phyloP scores from a whole-genome alignment of 805 yeast genomes.

The Saccharomycopsis capsularis region DNA sequence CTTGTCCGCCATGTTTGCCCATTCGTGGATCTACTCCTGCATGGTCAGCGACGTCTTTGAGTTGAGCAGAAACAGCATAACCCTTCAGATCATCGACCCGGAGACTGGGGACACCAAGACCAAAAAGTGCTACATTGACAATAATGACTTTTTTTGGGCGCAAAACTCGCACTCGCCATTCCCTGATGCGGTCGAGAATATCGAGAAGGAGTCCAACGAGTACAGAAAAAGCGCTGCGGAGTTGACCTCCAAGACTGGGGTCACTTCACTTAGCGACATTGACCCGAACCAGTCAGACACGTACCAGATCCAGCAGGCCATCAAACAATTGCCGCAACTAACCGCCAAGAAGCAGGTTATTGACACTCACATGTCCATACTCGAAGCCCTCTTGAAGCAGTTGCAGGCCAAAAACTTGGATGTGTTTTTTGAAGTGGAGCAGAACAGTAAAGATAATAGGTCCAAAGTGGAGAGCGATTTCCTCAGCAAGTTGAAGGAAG shows the following conservation, averaged over 20 bases:
- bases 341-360: slow-evolving; percentile 81
- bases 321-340: slow-evolving; percentile 85
- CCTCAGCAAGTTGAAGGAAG: slow-evolving; percentile 47
- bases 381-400: slow-evolving; percentile 75
- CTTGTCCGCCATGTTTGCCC: slow-evolving; percentile 88
- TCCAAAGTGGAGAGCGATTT: slow-evolving; percentile 47
- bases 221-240: slow-evolving; percentile 87
- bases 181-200: slow-evolving; percentile 98
- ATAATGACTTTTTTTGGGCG: slow-evolving; percentile 88
- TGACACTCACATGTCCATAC: slow-evolving; percentile 95
- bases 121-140: slow-evolving; percentile 78
- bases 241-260: slow-evolving; percentile 69
- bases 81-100: slow-evolving; percentile 36
- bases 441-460: slow-evolving; percentile 37
- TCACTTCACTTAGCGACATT: slow-evolving; percentile 65
- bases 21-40: slow-evolving; percentile 97
- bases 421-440: slow-evolving; percentile 90
- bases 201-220: slow-evolving; percentile 70
- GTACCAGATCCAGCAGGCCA: slow-evolving; percentile 71
- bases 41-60: slow-evolving; percentile 89
- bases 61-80: slow-evolving; percentile 75
- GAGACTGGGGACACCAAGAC: slow-evolving; percentile 40
- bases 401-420: slow-evolving; percentile 84
- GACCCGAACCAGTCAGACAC: slow-evolving; percentile 45
- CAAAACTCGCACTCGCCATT: slow-evolving; percentile 81